A percentile compares a stretch with the other conserved stretches of the same genome.
These are phyloP conservation scores for Coemansia sp. DNA, from an alignment of 192 early-diverging fungal species.

Conservation along the genomic window DNA sequence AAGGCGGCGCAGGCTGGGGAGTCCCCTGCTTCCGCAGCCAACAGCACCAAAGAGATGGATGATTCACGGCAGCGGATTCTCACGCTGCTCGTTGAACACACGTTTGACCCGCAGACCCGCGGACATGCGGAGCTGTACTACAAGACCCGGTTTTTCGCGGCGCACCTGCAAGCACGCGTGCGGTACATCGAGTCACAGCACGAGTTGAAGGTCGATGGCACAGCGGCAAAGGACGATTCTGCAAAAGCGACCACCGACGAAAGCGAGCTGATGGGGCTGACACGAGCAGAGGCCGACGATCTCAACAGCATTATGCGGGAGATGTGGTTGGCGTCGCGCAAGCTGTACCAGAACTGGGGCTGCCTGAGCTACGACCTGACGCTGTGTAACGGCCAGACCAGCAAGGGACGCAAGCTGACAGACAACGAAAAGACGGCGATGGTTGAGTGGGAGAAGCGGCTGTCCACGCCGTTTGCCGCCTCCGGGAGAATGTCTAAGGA, in stretches of 20 bases:
- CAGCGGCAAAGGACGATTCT: background rate
- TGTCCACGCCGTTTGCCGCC: constrained; percentile 20
- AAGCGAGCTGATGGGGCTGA: constrained; percentile 12
- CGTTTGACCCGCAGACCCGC: constrained; percentile 29
- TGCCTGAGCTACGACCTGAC: constrained; percentile 49
- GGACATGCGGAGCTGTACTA: constrained; percentile 38
- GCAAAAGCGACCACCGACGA: background rate
- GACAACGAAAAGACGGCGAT: constrained; percentile 24
- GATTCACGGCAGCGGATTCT: constrained; percentile 19
- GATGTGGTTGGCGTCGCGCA: constrained; percentile 41
- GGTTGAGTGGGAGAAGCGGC: constrained; percentile 28
- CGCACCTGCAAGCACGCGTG: constrained; percentile 43
- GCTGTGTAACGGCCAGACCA: constrained; percentile 23
- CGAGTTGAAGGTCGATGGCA: background rate
- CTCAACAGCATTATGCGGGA: constrained; percentile 37
- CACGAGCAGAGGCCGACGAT: constrained; percentile 30
- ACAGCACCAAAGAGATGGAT: background rate
- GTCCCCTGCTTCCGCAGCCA: background rate
- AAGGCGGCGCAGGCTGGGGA: background rate
- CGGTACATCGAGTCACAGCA: constrained; percentile 26
- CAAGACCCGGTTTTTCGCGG: constrained; percentile 42
- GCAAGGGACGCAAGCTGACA: constrained; percentile 18
- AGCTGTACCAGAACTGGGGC: constrained; percentile 37
- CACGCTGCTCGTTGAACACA: constrained; percentile 24
- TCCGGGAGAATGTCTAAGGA: constrained; percentile 16